These are phyloP conservation scores for Aspergillus nomiae DNA, from an alignment of 2,329 filamentous ascomycete genomes.

Conservation along the genomic window DNA sequence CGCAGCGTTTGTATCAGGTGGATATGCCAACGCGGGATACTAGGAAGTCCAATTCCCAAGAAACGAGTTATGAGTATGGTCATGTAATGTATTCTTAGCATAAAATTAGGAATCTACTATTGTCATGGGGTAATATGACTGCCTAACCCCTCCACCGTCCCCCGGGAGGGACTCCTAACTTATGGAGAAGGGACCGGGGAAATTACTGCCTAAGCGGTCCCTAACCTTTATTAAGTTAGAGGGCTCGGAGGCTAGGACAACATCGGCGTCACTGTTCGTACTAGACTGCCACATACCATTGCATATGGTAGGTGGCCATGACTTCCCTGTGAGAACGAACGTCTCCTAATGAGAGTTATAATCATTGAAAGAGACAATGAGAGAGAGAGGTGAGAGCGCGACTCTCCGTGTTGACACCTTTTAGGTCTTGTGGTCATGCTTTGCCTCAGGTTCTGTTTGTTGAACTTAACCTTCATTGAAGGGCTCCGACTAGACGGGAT, in stretches of 20 bases:
- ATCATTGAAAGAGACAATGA: background rate
- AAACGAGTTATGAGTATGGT: background rate
- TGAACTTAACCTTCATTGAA: background rate
- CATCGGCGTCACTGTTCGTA: background rate
- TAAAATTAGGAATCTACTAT: background rate
- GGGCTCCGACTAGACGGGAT: background rate
- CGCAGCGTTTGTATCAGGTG: background rate
- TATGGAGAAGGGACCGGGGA: background rate
- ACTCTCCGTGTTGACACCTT: background rate
- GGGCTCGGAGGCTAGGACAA: background rate
- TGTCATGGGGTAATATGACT: background rate
- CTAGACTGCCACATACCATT: background rate
- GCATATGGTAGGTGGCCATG: background rate
- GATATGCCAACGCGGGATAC: background rate
- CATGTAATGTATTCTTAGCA: conserved; percentile 1
- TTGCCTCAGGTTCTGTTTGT: background rate
- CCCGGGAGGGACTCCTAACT: background rate
- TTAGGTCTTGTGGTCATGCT: background rate
- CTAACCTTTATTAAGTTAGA: background rate
- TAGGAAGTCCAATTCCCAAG: background rate
- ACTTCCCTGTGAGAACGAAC: background rate
- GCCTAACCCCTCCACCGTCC: background rate
- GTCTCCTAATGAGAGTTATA: background rate
- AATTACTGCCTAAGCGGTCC: too few relatives aligned
- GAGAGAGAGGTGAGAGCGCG: background rate